phyloP scores from a whole-genome alignment of 2,329 filamentous ascomycete species.

The Colletotrichum sidae region DNA sequence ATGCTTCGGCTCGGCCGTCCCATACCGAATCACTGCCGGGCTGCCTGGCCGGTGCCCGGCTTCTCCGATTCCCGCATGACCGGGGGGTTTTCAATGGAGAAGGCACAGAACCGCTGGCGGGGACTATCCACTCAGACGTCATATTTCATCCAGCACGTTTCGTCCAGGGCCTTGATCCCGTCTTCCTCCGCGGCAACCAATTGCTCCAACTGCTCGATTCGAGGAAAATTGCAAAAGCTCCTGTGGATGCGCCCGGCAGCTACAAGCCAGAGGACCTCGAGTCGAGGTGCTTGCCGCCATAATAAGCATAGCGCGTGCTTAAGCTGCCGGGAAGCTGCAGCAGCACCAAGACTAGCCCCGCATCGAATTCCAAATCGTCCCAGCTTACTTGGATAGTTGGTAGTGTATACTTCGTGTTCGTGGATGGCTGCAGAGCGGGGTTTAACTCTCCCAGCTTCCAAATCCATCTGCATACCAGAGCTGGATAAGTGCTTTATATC shows the following conservation, averaged over 20 bases:
- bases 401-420: too few species aligned
- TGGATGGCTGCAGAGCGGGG: too few species aligned
- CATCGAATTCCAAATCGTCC: slow-evolving; percentile 37
- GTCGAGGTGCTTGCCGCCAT: slow-evolving; percentile 11
- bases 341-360: slow-evolving; percentile 26
- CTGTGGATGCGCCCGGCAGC: too few species aligned
- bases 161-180: neutral
- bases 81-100: slow-evolving; percentile 3
- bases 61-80: slow-evolving; percentile 19
- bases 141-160: neutral
- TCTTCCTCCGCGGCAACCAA: slow-evolving; percentile 6
- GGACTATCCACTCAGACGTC: neutral
- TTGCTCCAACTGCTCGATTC: slow-evolving; percentile 13
- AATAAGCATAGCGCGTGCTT: slow-evolving; percentile 2
- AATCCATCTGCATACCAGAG: too few species aligned
- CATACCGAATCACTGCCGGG: neutral
- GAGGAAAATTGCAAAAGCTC: slow-evolving; percentile 21
- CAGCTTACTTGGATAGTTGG: too few species aligned
- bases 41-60: slow-evolving; percentile 4
- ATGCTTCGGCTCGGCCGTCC: slow-evolving; percentile 3
- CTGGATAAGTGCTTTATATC: too few species aligned
- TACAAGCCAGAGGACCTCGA: too few species aligned
- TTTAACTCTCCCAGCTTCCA: too few species aligned
- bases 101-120: neutral
- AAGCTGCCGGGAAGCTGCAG: slow-evolving; percentile 31